Conservation (phyloP, 2,329 filamentous ascomycete species). For the Cladophialophora psammophila region DNA sequence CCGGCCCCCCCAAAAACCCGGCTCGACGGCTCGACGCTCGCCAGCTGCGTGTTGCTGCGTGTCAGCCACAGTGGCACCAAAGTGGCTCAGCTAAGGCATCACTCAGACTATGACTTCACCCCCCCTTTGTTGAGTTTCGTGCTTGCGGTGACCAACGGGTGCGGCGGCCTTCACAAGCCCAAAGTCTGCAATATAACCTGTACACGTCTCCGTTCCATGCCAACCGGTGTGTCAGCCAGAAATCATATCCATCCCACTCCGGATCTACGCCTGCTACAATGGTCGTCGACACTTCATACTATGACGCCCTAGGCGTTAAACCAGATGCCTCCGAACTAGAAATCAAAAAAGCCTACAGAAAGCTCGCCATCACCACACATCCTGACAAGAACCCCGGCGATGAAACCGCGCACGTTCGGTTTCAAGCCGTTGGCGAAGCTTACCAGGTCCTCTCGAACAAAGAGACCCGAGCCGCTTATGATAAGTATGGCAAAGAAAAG, state of each 20-base stretch:
- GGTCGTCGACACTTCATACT: constrained; percentile 89
- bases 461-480: constrained; percentile 88
- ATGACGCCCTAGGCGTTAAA: constrained; percentile 84
- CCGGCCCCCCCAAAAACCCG: too few species aligned
- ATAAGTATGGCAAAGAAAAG: constrained; percentile 95
- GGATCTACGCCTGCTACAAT: constrained; percentile 54
- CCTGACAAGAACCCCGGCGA: constrained; percentile 97
- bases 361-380: constrained; percentile 75
- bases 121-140: neutral
- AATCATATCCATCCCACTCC: neutral
- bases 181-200: constrained; percentile 25
- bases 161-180: constrained; percentile 15
- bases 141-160: constrained; percentile 6
- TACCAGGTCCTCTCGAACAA: constrained; percentile 83
- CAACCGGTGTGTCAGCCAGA: neutral
- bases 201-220: neutral
- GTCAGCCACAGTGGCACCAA: constrained; percentile 3
- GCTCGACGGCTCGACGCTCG: neutral
- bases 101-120: constrained; percentile 31
- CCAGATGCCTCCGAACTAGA: constrained; percentile 87
- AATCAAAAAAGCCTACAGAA: constrained; percentile 97
- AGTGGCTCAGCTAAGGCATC: neutral
- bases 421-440: constrained; percentile 80
- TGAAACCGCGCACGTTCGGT: constrained; percentile 89
- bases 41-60: neutral